Conservation (phyloP, 768 basidiomycete species). For the Neoboletus subvelutipes region DNA sequence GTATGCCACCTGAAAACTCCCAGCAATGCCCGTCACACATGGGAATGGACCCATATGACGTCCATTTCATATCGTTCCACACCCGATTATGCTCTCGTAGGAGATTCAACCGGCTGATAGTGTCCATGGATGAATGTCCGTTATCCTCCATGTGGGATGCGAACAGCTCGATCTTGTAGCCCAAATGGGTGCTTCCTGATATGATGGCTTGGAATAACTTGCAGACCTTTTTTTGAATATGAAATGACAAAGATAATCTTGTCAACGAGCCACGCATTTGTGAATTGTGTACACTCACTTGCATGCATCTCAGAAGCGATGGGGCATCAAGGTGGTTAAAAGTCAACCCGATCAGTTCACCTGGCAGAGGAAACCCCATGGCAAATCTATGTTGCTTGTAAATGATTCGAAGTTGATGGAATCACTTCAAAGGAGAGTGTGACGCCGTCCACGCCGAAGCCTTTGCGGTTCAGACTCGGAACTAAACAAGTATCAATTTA, state of each 20-base stretch:
- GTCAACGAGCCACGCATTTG: neutral
- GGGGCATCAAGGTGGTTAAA: slow-evolving; percentile 30
- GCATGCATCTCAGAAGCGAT: slow-evolving; percentile 29
- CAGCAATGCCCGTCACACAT: slow-evolving; percentile 26
- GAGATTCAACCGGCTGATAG: slow-evolving; percentile 23
- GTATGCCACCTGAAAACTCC: slow-evolving; percentile 37
- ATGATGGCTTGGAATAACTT: slow-evolving; percentile 29
- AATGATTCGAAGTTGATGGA: too few relatives aligned
- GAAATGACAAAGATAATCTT: neutral
- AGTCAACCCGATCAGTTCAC: slow-evolving; percentile 28
- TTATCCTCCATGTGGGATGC: slow-evolving; percentile 29
- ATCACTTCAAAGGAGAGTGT: neutral
- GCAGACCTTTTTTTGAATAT: slow-evolving; percentile 27
- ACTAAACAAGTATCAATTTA: too few relatives aligned
- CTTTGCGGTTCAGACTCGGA: too few relatives aligned
- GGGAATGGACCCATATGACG: slow-evolving; percentile 11
- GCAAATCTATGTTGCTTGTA: neutral
- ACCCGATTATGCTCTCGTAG: slow-evolving; percentile 27
- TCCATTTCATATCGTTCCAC: slow-evolving; percentile 31
- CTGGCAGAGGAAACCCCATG: slow-evolving; percentile 29
- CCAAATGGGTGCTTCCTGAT: slow-evolving; percentile 22
- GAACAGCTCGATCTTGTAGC: slow-evolving; percentile 34
- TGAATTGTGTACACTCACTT: slow-evolving; percentile 17
- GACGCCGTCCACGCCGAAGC: too few relatives aligned
- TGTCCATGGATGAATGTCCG: slow-evolving; percentile 18